Base-by-base conservation (phyloP, 495 filamentous ascomycete genomes). In the Lasiosphaeriaceae sp. region DNA sequence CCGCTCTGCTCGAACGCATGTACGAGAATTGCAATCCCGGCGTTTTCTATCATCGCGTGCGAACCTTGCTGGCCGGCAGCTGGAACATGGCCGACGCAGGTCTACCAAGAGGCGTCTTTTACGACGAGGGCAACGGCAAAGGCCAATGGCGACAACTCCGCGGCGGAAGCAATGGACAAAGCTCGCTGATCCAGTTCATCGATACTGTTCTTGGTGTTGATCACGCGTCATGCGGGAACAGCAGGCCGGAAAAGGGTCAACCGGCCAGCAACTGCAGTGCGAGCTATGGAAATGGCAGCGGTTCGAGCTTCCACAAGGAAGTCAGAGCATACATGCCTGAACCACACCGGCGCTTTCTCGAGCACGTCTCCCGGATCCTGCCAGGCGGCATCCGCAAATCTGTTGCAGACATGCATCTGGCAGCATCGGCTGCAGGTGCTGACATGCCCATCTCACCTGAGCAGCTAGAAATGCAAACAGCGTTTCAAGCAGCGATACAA, bases 51-150 rank as follows among this genome's bases (percentile, higher is more conserved):
- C 83, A 96, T 70, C 85, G 85, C 41, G 93, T 99, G 61, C 85
- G 94, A 19, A 95, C 94, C 0, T 97, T 96, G 70, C 81, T 99
- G 3, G 93, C 94, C 8, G 94, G 94, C 6, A 90, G 89, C 66
- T 96, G 96, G 79, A 97, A 97, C 66, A 99, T 99, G 94, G 84
- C 77, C 29, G 90, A 91, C 50, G 94, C 92, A 0, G 94, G 94
- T 0, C 74, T 99, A 6, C 92, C 95, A 0, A 79, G 86, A 60
- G 94, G 94, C 0, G 83, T 98, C 19, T 74, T 92, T 14, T 97
- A 96, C 63, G 92, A 96, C 54, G 83, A 90, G 54, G 89, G 89
- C 19, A 77, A 73, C 2, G 83, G 83, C 24, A 73, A 76, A 7
- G 82, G 85, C 2, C 69, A 79, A 2, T 96, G 89, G 68, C 80